Conservation (phyloP, 192 early-diverging fungal genomes). For the Dissophora ornata region DNA sequence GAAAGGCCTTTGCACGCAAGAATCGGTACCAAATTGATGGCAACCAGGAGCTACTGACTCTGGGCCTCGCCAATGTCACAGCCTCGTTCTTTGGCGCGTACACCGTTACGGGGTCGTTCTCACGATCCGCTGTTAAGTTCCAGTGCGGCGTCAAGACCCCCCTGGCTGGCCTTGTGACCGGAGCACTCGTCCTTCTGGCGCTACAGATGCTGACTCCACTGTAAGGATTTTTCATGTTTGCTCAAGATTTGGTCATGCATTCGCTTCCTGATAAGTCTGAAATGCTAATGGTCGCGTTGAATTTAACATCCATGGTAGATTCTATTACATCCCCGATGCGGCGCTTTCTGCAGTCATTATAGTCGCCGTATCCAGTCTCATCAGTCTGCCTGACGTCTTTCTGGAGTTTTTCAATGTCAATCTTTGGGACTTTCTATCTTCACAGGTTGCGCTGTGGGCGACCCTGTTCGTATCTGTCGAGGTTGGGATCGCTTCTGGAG, state of each 20-base stretch:
- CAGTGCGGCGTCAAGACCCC: constrained; percentile 86
- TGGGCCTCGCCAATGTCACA: constrained; percentile 87
- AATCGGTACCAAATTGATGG: constrained; percentile 80
- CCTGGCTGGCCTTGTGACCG: constrained; percentile 78
- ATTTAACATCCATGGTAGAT: constrained; percentile 28
- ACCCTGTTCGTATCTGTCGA: constrained; percentile 68
- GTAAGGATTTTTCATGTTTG: constrained; percentile 15
- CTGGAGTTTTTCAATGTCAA: constrained; percentile 19
- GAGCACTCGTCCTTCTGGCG: constrained; percentile 80
- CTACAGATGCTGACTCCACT: constrained; percentile 80
- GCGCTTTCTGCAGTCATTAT: constrained; percentile 60
- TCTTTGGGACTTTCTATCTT: constrained; percentile 28
- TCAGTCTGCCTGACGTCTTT: constrained; percentile 18
- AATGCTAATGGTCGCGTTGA: not conserved
- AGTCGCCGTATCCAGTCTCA: constrained; percentile 20
- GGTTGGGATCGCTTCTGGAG: constrained; percentile 80
- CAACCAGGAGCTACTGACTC: constrained; percentile 89
- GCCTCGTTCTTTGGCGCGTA: constrained; percentile 87
- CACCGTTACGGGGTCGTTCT: constrained; percentile 91
- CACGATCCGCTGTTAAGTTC: constrained; percentile 88
- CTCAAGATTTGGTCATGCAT: too few relatives aligned
- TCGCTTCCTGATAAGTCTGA: too few relatives aligned
- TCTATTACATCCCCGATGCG: constrained; percentile 86
- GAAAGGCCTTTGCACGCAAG: constrained; percentile 84
- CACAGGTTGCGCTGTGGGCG: constrained; percentile 50